Evolutionary conservation across 2,329 filamentous ascomycete species (phyloP).

Genomic region (Phaeosphaeria sp.): DNA sequence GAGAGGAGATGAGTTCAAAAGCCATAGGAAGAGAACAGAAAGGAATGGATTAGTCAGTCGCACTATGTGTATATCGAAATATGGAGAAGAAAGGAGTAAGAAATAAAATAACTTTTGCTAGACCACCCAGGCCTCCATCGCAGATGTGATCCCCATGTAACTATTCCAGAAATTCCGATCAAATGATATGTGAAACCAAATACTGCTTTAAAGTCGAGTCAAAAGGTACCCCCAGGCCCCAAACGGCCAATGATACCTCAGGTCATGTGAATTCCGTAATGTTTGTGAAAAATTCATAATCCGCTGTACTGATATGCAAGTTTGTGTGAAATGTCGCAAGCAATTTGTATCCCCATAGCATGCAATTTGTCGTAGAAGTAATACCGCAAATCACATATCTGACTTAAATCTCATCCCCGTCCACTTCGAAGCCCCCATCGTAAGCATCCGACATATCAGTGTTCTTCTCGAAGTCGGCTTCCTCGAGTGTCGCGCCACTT

Average conservation of each 20-base stretch:
- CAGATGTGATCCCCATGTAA: too few species aligned
- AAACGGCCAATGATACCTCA: too few species aligned
- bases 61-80: background rate
- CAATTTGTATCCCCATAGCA: background rate
- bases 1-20: too few species aligned
- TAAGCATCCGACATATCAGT: background rate
- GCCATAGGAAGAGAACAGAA: background rate
- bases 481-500: slow-evolving; percentile 44
- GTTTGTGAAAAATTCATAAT: background rate
- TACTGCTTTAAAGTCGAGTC: background rate
- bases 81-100: background rate
- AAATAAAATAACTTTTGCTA: too few species aligned
- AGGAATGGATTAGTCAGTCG: background rate
- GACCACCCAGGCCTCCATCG: too few species aligned
- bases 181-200: background rate
- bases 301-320: background rate
- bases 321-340: background rate
- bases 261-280: background rate
- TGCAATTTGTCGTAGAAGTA: background rate
- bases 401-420: too few species aligned
- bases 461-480: slow-evolving; percentile 34
- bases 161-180: background rate
- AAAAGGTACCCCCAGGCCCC: too few species aligned
- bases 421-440: background rate
- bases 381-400: background rate